These are phyloP conservation scores for Crepidotus variabilis DNA, from an alignment of 768 basidiomycete species.

Conservation along the genomic window DNA sequence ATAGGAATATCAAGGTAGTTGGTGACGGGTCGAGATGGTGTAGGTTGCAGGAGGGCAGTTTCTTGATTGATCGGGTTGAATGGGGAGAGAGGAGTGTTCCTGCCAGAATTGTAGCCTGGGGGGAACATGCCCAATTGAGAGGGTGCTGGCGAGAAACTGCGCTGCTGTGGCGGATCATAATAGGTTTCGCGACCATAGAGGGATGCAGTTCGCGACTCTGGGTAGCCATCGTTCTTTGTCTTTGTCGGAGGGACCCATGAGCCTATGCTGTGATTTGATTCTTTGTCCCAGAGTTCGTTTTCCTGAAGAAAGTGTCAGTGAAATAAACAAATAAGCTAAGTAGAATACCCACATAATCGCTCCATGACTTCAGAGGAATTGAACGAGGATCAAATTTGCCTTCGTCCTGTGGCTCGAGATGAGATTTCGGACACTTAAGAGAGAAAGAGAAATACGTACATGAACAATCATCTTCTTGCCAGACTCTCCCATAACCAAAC, in stretches of 20 bases:
- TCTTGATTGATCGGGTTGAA: slow-evolving; percentile 32
- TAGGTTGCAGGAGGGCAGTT: slow-evolving; percentile 49
- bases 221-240: slow-evolving; percentile 67
- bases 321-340: background rate
- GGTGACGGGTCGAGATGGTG: slow-evolving; percentile 67
- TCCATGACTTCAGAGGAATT: slow-evolving; percentile 97
- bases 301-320: slow-evolving; percentile 41
- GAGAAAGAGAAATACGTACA: slow-evolving; percentile 45
- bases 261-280: slow-evolving; percentile 92
- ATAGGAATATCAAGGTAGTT: slow-evolving; percentile 76
- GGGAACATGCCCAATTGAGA: slow-evolving; percentile 63
- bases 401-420: slow-evolving; percentile 64
- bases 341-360: slow-evolving; percentile 70
- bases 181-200: slow-evolving; percentile 85
- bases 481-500: slow-evolving; percentile 88
- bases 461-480: slow-evolving; percentile 97
- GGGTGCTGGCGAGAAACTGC: slow-evolving; percentile 68
- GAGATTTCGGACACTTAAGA: slow-evolving; percentile 1
- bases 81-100: slow-evolving; percentile 63
- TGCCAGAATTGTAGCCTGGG: slow-evolving; percentile 73
- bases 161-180: slow-evolving; percentile 63
- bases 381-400: slow-evolving; percentile 93
- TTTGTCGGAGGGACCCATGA: slow-evolving; percentile 86
- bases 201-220: slow-evolving; percentile 75
- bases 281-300: slow-evolving; percentile 97